Conservation (phyloP, 176 grass and related monocot genomes). For the Avena eriantha region DNA sequence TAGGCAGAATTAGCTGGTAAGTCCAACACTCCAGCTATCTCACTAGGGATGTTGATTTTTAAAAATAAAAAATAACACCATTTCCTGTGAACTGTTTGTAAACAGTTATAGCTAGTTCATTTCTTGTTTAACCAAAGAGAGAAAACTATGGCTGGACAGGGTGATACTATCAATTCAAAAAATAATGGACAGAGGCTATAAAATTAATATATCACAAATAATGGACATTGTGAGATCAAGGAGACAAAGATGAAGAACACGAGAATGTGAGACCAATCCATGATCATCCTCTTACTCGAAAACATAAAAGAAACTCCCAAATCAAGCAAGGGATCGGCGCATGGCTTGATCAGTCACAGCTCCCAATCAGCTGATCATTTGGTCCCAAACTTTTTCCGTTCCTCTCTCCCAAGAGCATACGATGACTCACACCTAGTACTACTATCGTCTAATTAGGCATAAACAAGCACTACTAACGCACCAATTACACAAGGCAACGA, state of each 20-base stretch:
- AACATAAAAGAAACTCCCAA: constrained; percentile 30
- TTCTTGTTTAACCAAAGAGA: background rate
- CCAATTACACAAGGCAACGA: constrained; percentile 19
- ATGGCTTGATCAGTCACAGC: constrained; percentile 42
- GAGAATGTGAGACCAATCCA: constrained; percentile 33
- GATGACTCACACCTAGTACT: constrained; percentile 18
- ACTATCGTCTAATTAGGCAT: background rate
- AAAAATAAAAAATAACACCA: background rate
- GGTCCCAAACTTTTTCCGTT: background rate
- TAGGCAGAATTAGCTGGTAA: background rate
- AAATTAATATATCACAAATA: constrained; percentile 18
- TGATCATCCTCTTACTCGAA: background rate
- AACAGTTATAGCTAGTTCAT: background rate
- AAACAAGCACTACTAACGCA: background rate
- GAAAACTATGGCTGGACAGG: background rate
- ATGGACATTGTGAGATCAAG: constrained; percentile 30
- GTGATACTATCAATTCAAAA: background rate
- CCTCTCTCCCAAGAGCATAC: constrained; percentile 45
- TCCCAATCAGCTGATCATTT: constrained; percentile 44
- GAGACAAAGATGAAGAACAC: constrained; percentile 33
- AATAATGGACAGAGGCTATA: background rate
- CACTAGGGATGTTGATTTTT: background rate
- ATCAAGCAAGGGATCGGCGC: constrained; percentile 59
- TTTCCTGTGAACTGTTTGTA: background rate
- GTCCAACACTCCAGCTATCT: background rate